Base-by-base conservation (phyloP, 2,329 filamentous ascomycete species). In the Penicillium sp. region DNA sequence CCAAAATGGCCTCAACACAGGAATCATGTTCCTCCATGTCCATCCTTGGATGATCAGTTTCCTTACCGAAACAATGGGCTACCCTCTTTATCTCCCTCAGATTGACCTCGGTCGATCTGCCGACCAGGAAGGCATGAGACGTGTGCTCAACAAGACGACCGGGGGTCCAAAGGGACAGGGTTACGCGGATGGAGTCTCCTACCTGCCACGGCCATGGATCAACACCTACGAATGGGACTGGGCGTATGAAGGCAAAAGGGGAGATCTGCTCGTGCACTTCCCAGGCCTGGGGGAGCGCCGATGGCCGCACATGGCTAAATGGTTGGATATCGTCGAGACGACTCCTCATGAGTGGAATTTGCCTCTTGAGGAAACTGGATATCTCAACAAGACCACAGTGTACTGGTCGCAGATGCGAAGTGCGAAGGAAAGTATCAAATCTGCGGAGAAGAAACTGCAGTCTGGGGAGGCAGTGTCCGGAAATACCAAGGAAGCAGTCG, bases 11-110 rank as follows among this genome's bases (percentile, higher is more conserved):
- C 61, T 75, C 31, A 74, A 76, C 48, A 67, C 67, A 35, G 72
- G 73, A 6, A 65, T 71, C 8, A 74, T 75, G 58, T 64, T 71
- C 27, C 62, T 75, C 38, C 69, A 72, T 19, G 72, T 75, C 25
- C 65, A 71, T 31, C 62, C 64, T 23, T 75, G 73, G 73, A 71
- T 67, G 13, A 62, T 75, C 27, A 58, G 69, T 10, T 59, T 73
- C 12, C 62, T 76, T 15, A 65, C 67, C 23, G 65, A 69, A 17
- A 61, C 62, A 6, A 63, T 73, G 21, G 62, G 69, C 35, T 70
- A 70, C 47, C 68, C 63, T 9, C 21, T 53, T 15, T 50, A 64
- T 19, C 57, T 65, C 13, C 70, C 71, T 4, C 54, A 67, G 10
- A 50, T 63, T 21, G 12, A 56, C 2, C 64, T 73, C 7, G 49